These are phyloP conservation scores for Tolypocladium tundrense DNA, from an alignment of 2,329 filamentous ascomycete genomes.

Conservation along the genomic window DNA sequence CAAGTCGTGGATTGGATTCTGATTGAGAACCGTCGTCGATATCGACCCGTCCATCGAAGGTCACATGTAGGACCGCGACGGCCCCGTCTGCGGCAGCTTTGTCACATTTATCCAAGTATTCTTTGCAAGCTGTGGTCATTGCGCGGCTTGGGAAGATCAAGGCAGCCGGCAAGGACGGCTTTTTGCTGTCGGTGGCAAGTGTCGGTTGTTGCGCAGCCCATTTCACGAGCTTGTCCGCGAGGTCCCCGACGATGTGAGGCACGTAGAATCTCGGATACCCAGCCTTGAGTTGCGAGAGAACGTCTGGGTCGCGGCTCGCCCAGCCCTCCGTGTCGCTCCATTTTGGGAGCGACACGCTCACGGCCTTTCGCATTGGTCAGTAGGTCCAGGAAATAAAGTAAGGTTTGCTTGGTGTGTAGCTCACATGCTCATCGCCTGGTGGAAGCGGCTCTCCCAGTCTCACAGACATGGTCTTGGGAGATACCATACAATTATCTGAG, in stretches of 20 bases:
- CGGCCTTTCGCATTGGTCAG: slow-evolving; percentile 8
- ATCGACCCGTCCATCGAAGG: slow-evolving; percentile 5
- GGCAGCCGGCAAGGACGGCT: not conserved
- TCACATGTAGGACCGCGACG: slow-evolving; percentile 1
- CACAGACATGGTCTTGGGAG: not conserved
- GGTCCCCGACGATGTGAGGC: slow-evolving; percentile 10
- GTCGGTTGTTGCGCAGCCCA: slow-evolving; percentile 3
- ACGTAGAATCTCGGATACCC: slow-evolving; percentile 19
- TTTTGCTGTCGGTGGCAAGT: too few relatives aligned
- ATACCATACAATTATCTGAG: not conserved
- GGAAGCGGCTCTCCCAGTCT: slow-evolving; percentile 13
- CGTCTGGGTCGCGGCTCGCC: slow-evolving; percentile 10
- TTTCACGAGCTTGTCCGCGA: slow-evolving; percentile 9
- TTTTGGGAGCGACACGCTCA: slow-evolving; percentile 19
- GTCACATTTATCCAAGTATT: slow-evolving; percentile 7
- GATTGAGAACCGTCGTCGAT: not conserved
- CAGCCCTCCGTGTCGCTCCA: slow-evolving; percentile 16
- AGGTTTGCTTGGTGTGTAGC: not conserved
- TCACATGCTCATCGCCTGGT: slow-evolving; percentile 15
- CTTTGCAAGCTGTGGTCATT: slow-evolving; percentile 7
- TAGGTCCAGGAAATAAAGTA: not conserved
- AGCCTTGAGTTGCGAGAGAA: slow-evolving; percentile 11
- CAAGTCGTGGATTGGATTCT: not conserved
- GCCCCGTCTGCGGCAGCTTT: not conserved
- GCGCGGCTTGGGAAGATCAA: slow-evolving; percentile 8